Evolutionary conservation across 768 basidiomycete genomes (phyloP), one percentile per base, ranked within the genome.

Genomic region (Trametopsis cervina): DNA sequence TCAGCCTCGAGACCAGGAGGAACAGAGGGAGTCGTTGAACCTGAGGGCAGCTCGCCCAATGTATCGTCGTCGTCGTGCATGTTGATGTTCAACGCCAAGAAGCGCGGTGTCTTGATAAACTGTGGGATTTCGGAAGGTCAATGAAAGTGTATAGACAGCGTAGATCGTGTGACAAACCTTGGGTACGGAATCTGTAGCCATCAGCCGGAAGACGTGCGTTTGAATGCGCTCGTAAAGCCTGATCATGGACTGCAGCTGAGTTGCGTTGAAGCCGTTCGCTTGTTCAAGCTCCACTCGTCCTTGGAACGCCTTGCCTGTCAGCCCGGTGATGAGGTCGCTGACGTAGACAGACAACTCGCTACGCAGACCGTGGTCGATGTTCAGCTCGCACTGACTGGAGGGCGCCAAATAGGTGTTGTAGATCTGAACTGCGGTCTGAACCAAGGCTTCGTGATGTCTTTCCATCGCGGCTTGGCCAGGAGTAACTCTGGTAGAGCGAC

Each of bases 101-200:
- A 92, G 57, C 80, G 80, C 23, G 84, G 77, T 1, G 87, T 89
- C 66, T 91, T 91, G 69, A 90, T 88, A 70, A 92, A 92, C 90
- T 92, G 42, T 33, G 29, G 29, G 12, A 47, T 35, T 29, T 18
- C 46, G 51, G 15, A 51, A 50, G 40, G 50, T 40, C 13, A 52
- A 53, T 53, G 50, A 50, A 49, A 37, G n/a, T n/a, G n/a, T n/a
- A n/a, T n/a, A n/a, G n/a, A n/a, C n/a, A n/a, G n/a, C n/a, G n/a
- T n/a, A n/a, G n/a, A n/a, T n/a, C n/a, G n/a, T n/a, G n/a, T n/a
- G n/a, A n/a, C 29, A 1, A 58, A 89, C 89, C 77, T 95, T 95
- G 12, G 96, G 96, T n/a, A 99, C 86, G 5, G 95, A 97, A 66
- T 99, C 96, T 47, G 94, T 95, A 15, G 96, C 93, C 89, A 99